phyloP scores from a whole-genome alignment of 768 basidiomycete species.

The Agaricus blazei region DNA sequence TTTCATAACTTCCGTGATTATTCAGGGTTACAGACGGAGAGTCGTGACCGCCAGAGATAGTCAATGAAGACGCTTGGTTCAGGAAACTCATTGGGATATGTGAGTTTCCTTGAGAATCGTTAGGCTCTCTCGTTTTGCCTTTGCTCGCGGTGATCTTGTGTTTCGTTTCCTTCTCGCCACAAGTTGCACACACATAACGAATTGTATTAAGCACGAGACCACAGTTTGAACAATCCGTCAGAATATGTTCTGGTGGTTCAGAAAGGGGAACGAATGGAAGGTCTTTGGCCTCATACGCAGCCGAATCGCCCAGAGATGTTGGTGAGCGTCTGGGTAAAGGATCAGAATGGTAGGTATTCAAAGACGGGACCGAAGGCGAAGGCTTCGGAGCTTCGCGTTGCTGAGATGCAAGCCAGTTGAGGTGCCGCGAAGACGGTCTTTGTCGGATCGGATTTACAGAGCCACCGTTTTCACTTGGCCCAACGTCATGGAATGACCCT shows the following conservation, averaged over 20 bases:
- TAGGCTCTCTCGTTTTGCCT: constrained; percentile 44
- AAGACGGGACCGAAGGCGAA: constrained; percentile 18
- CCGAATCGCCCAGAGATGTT: constrained; percentile 2
- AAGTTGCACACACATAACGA: constrained; percentile 85
- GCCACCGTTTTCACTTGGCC: constrained; percentile 17
- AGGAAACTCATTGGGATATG: not conserved
- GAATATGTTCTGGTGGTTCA: constrained; percentile 50
- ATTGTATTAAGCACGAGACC: constrained; percentile 70
- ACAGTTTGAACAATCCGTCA: constrained; percentile 84
- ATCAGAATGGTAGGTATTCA: constrained; percentile 24
- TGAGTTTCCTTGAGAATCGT: constrained; percentile 1
- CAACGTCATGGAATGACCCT: constrained; percentile 25
- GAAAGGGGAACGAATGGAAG: constrained; percentile 44
- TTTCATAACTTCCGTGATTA: constrained; percentile 15
- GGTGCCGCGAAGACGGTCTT: constrained; percentile 64
- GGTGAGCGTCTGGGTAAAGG: constrained; percentile 16
- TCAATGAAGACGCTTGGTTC: constrained; percentile 2
- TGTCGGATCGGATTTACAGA: constrained; percentile 25
- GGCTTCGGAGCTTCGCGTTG: constrained; percentile 18
- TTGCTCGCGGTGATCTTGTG: constrained; percentile 17
- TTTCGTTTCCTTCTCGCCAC: constrained; percentile 69
- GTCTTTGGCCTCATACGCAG: constrained; percentile 36
- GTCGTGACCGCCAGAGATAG: constrained; percentile 18
- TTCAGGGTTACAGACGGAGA: constrained; percentile 5
- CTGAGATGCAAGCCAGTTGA: constrained; percentile 60